These are phyloP conservation scores for Ogataea degrootiae DNA, from an alignment of 805 yeast species.

Conservation along the genomic window DNA sequence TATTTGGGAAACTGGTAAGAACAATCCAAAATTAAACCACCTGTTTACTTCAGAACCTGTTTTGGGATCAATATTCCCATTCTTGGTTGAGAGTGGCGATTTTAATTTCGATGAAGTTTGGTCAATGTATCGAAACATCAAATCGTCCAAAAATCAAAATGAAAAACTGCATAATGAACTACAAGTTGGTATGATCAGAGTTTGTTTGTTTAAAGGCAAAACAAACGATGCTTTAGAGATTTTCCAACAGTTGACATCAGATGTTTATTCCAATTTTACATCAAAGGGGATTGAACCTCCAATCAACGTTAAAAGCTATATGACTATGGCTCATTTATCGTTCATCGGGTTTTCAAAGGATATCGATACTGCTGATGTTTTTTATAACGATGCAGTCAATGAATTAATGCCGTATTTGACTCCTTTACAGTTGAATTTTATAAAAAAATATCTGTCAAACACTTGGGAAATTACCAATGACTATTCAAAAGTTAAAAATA, in stretches of 20 bases:
- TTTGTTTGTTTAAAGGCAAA: conserved; percentile 61
- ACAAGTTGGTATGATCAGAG: conserved; percentile 68
- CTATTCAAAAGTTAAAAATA: conserved; percentile 51
- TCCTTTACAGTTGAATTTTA: conserved; percentile 67
- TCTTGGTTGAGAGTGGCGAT: conserved; percentile 57
- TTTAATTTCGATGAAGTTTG: conserved; percentile 57
- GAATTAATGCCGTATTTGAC: conserved; percentile 70
- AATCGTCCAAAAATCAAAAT: conserved; percentile 27
- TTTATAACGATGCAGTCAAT: conserved; percentile 67
- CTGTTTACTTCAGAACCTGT: conserved; percentile 59
- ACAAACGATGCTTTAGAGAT: conserved; percentile 60
- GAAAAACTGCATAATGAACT: conserved; percentile 41
- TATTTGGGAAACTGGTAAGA: conserved; percentile 65
- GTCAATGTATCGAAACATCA: conserved; percentile 42
- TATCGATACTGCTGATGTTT: conserved; percentile 63
- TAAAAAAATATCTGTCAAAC: conserved; percentile 58
- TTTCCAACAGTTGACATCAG: conserved; percentile 55
- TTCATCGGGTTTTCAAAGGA: conserved; percentile 78
- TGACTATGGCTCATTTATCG: conserved; percentile 70
- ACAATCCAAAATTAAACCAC: conserved; percentile 34
- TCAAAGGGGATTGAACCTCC: conserved; percentile 29
- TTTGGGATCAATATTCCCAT: conserved; percentile 64
- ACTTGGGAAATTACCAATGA: conserved; percentile 54
- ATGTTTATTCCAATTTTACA: conserved; percentile 35
- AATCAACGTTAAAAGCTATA: conserved; percentile 41